Percentiles rank a stretch among this genome's conserved stretches.
Evolutionary conservation across 176 grass and related monocot species (phyloP).

Genomic region (Oryza glumipatula): DNA sequence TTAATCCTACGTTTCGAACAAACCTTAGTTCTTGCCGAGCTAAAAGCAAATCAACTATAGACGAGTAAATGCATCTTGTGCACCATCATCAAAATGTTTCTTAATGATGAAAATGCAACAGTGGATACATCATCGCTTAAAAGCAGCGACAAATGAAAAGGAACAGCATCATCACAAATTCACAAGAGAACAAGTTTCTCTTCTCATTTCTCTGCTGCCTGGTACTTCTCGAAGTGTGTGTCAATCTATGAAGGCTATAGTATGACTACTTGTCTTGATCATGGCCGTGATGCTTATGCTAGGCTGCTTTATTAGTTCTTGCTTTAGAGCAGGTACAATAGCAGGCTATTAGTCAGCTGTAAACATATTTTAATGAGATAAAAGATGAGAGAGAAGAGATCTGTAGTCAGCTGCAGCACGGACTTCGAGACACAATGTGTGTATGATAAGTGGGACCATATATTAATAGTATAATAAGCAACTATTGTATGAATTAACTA

Average conservation of each 20-base stretch:
- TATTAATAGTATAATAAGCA: no score
- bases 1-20: no score
- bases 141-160: background rate
- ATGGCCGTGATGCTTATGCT: conserved; percentile 8
- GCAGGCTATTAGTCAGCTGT: no score
- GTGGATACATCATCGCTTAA: background rate
- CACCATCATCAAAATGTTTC: background rate
- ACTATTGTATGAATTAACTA: no score
- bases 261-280: background rate
- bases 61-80: no score
- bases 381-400: no score
- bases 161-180: background rate
- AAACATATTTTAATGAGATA: no score
- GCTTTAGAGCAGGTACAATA: background rate
- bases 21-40: no score
- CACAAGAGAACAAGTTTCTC: conserved; percentile 22
- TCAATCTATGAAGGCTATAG: background rate
- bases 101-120: background rate
- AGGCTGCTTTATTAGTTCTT: conserved; percentile 4
- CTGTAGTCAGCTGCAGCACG: no score
- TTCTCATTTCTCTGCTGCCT: background rate
- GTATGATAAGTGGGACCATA: no score
- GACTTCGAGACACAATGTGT: no score
- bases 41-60: no score
- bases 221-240: background rate